phyloP scores from a whole-genome alignment of 2,329 filamentous ascomycete genomes.

The Diaporthe amygdali region DNA sequence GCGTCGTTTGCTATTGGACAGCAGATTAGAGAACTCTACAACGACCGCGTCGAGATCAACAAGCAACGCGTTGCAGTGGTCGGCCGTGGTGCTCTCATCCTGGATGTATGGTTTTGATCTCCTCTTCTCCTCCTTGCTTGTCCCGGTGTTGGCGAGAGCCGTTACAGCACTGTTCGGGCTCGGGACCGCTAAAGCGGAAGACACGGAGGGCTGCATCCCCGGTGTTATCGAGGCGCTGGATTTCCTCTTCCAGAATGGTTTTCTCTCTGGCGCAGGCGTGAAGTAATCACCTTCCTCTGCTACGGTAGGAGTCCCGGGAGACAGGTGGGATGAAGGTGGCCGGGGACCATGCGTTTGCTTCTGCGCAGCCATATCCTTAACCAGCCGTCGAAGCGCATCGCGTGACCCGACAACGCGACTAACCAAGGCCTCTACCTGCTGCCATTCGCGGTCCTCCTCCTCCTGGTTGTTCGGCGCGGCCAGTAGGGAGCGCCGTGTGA shows the following conservation, averaged over 20 bases:
- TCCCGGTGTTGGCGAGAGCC: neutral
- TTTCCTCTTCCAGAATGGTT: slow-evolving; percentile 93
- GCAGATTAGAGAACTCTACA: slow-evolving; percentile 77
- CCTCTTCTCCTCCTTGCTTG: slow-evolving; percentile 36
- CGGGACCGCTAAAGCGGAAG: slow-evolving; percentile 48
- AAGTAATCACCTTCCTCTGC: slow-evolving; percentile 63
- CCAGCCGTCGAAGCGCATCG: slow-evolving; percentile 85
- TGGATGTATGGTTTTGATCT: slow-evolving; percentile 45
- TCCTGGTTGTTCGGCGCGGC: slow-evolving; percentile 40
- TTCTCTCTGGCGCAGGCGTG: slow-evolving; percentile 57
- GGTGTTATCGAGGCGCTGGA: slow-evolving; percentile 60
- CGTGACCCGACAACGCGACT: slow-evolving; percentile 86
- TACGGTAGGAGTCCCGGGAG: slow-evolving; percentile 44
- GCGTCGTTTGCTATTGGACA: slow-evolving; percentile 80
- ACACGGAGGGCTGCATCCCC: slow-evolving; percentile 42
- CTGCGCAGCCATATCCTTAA: slow-evolving; percentile 77
- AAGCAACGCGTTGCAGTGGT: slow-evolving; percentile 83
- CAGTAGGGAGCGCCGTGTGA: slow-evolving; percentile 30
- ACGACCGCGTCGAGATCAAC: slow-evolving; percentile 85
- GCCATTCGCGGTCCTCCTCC: slow-evolving; percentile 83
- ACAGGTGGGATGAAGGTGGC: slow-evolving; percentile 44
- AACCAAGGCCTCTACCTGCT: slow-evolving; percentile 82
- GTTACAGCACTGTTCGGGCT: slow-evolving; percentile 42
- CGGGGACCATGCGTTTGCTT: slow-evolving; percentile 52
- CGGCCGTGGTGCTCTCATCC: slow-evolving; percentile 73